Conservation (phyloP, 768 basidiomycete genomes). For the Termitomyces sp. region DNA sequence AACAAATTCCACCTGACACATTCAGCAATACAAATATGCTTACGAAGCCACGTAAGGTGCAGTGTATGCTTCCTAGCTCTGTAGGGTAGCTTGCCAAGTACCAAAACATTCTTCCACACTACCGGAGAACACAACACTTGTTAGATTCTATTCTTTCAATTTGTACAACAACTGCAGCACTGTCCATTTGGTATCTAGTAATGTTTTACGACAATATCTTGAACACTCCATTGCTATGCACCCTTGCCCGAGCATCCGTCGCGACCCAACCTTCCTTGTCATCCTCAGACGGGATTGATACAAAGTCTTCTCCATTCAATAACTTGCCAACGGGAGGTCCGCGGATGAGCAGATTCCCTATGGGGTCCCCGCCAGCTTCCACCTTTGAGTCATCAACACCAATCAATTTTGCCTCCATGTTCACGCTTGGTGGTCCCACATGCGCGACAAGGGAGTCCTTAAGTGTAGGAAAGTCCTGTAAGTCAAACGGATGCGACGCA, state of each 20-base stretch:
- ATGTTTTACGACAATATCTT: slow-evolving; percentile 18
- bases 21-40: no score
- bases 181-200: background rate
- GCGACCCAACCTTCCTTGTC: slow-evolving; percentile 40
- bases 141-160: background rate
- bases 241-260: slow-evolving; percentile 37
- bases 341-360: slow-evolving; percentile 53
- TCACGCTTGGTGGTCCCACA: slow-evolving; percentile 78
- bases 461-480: slow-evolving; percentile 59
- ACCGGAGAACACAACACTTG: no score
- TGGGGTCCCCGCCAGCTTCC: slow-evolving; percentile 63
- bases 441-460: slow-evolving; percentile 31
- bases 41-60: no score
- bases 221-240: slow-evolving; percentile 68
- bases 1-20: no score
- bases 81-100: no score
- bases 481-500: slow-evolving; percentile 78
- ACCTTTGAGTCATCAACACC: slow-evolving; percentile 60
- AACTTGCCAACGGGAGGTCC: slow-evolving; percentile 69
- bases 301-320: slow-evolving; percentile 35
- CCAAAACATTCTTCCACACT: no score
- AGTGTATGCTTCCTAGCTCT: no score
- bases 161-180: background rate
- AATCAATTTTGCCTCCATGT: slow-evolving; percentile 77
- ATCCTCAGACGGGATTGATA: slow-evolving; percentile 24